phyloP scores from a whole-genome alignment of 345 rosid genomes.

The Syzygium grande region DNA sequence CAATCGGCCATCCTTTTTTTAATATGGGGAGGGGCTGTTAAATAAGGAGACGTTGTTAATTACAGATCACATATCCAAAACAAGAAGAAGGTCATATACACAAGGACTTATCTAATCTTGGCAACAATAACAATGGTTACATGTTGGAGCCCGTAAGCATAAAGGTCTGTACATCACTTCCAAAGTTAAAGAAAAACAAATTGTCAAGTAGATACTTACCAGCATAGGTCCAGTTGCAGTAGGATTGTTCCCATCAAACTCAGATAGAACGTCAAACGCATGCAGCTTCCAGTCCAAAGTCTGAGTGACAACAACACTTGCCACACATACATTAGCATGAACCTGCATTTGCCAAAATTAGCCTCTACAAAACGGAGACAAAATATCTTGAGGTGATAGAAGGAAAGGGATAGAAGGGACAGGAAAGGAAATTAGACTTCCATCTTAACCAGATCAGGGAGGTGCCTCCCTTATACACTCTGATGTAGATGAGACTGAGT shows the following conservation, averaged over 20 bases:
- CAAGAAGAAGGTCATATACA: not conserved
- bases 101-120: not conserved
- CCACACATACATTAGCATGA: constrained; percentile 91
- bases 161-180: not conserved
- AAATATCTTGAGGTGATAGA: not conserved
- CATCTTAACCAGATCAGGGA: not conserved
- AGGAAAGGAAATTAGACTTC: not conserved
- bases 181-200: not conserved
- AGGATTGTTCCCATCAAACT: constrained; percentile 84
- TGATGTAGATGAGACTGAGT: not conserved
- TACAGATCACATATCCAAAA: not conserved
- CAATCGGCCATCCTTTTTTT: not conserved
- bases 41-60: not conserved
- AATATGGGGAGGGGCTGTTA: not conserved
- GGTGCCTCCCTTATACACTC: not conserved
- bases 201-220: constrained; percentile 44
- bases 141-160: not conserved
- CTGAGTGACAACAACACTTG: constrained; percentile 91
- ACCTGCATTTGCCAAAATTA: constrained; percentile 45
- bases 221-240: constrained; percentile 90
- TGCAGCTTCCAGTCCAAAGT: constrained; percentile 99
- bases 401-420: not conserved
- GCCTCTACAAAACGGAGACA: not conserved
- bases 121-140: not conserved
- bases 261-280: constrained; percentile 93